These are phyloP conservation scores for Zostera marina DNA, from an alignment of 116 monocot genomes.

Conservation along the genomic window DNA sequence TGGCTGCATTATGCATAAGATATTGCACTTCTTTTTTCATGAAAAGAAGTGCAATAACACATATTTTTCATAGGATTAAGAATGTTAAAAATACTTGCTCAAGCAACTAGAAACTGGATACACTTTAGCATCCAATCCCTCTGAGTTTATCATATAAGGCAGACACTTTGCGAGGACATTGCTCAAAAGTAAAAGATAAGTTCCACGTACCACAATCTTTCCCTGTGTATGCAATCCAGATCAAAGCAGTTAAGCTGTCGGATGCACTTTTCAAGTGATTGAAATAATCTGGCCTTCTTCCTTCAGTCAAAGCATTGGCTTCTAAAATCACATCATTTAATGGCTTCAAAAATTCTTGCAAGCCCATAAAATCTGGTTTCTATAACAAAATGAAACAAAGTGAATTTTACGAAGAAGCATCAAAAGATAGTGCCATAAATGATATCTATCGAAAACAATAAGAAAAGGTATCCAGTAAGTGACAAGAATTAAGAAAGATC, in stretches of 20 bases:
- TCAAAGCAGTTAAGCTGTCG: slow-evolving; percentile 85
- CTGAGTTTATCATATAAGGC: too few relatives aligned
- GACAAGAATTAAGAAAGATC: too few relatives aligned
- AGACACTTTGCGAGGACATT: too few relatives aligned
- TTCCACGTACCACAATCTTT: slow-evolving; percentile 75
- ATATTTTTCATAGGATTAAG: too few relatives aligned
- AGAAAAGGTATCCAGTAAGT: too few relatives aligned
- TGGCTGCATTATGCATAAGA: too few relatives aligned
- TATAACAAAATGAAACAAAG: slow-evolving; percentile 7
- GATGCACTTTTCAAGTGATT: slow-evolving; percentile 78
- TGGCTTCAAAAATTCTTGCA: slow-evolving; percentile 76
- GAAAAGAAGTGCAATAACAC: too few relatives aligned
- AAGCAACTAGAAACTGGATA: too few relatives aligned
- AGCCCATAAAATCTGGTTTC: slow-evolving; percentile 59
- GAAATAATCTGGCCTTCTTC: slow-evolving; percentile 65
- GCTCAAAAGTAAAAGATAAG: too few relatives aligned
- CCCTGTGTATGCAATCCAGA: slow-evolving; percentile 84
- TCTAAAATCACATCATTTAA: slow-evolving; percentile 70
- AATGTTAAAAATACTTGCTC: too few relatives aligned
- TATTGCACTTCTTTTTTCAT: too few relatives aligned
- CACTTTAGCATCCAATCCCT: too few relatives aligned
- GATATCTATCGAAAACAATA: background rate
- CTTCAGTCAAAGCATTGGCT: slow-evolving; percentile 80
- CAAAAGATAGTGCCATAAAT: background rate
- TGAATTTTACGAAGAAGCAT: background rate